Percentiles rank a stretch among this genome's conserved stretches.
Evolutionary conservation across 805 yeast species (phyloP).

Genomic region (Lipomyces orientalis): DNA sequence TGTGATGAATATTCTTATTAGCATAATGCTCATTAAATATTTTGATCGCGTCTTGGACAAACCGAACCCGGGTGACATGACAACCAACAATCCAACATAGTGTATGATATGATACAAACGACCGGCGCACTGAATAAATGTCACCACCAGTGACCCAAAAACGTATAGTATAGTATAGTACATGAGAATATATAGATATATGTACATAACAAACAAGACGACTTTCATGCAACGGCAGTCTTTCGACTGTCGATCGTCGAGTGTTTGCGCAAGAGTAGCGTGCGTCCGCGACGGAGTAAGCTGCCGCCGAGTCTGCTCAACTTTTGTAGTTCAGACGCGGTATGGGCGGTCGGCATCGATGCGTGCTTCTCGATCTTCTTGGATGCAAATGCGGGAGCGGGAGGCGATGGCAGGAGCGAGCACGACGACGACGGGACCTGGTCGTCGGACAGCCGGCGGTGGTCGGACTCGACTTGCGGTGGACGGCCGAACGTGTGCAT

Average conservation of each 20-base stretch:
- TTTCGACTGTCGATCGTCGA: background rate
- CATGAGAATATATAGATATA: background rate
- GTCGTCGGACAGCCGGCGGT: background rate
- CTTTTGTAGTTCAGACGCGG: background rate
- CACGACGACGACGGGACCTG: background rate
- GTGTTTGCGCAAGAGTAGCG: conserved; percentile 3
- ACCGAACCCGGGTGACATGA: no score
- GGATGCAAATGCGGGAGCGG: background rate
- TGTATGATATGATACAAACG: no score
- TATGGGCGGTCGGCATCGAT: background rate
- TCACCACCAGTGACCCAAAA: background rate
- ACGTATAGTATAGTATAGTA: background rate
- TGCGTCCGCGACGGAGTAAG: conserved; percentile 16
- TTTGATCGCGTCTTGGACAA: no score
- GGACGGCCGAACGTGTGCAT: conserved; percentile 17
- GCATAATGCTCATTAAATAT: no score
- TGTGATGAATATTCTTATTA: no score
- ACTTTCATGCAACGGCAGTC: background rate
- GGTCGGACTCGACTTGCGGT: conserved; percentile 12
- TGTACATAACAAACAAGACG: background rate
- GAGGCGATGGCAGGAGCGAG: conserved; percentile 4
- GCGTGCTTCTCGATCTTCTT: background rate
- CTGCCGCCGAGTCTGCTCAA: conserved; percentile 10
- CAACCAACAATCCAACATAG: no score
- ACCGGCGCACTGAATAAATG: background rate